Base-by-base conservation (phyloP, 2,329 filamentous ascomycete species). In the Ascochyta rabiei region DNA sequence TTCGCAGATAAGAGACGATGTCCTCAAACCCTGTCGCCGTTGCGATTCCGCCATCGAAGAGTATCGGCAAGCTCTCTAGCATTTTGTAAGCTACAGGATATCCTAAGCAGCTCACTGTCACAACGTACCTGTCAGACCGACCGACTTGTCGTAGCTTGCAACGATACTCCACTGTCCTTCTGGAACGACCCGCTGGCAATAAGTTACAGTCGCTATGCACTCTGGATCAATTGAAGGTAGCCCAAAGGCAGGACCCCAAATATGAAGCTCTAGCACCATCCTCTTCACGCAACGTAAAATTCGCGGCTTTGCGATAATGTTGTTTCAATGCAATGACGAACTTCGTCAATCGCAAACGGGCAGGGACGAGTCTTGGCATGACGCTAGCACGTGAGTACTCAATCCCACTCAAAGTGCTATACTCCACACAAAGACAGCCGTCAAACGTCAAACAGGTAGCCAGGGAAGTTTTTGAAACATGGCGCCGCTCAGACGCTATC, bases 191-290 rank as follows among this genome's bases (percentile, higher is more conserved):
- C 85, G 80, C 57, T 85, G 83, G 53, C 96, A 81, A 72, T 93
- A 93, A 48, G 90, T 86, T 62, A 96, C 86, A 38, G 89, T 82
- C 24, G 93, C 93, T 57, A 96, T 85, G 72, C 93, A 98, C 79
- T 96, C 90, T 40, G 93, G 82, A 69, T 98, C 93, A 67, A 98
- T 89, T 38, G 95, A 98, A 13, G 93, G 88, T 39, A 97, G 84
- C 35, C 87, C 87, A 74, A 96, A 96, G 35, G 90, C 93, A 49
- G 91, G 88, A 44, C 93, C 93, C 89, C 93, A 96, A 69, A 96
- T 84, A 77, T 96, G 89, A 56, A 99, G 84, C 77, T 93, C 85
- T 43, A 91, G 77, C 60, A 85, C 80, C 80, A 83, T 84, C 10
- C 9, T 55, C 13, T 35, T 34, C 33, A 24, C 7, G 8, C 7